phyloP scores from a whole-genome alignment of 345 rosid genomes.

The Gossypium herbaceum region DNA sequence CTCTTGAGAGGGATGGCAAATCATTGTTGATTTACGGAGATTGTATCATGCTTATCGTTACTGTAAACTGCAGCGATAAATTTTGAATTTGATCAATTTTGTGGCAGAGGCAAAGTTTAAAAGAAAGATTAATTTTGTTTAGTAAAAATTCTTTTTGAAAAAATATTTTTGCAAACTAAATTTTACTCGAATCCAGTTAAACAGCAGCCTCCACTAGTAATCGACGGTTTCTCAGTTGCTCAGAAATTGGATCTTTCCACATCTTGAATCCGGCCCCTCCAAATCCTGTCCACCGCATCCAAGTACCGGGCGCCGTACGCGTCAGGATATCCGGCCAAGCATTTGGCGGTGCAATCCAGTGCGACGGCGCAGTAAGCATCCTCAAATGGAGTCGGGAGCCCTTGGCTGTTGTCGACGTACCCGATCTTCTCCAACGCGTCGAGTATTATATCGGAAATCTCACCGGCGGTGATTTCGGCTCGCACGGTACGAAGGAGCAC shows the following conservation, averaged over 20 bases:
- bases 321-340: neutral
- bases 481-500: neutral
- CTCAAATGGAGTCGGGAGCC: neutral
- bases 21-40: too few relatives aligned
- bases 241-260: neutral
- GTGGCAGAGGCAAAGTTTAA: too few relatives aligned
- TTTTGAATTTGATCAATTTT: too few relatives aligned
- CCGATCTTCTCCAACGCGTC: neutral
- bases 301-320: neutral
- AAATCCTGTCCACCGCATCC: neutral
- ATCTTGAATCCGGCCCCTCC: neutral
- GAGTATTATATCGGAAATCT: neutral
- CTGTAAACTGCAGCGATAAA: too few relatives aligned
- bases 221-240: neutral
- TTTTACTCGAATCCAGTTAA: too few relatives aligned
- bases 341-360: neutral
- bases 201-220: neutral
- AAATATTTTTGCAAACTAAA: too few relatives aligned
- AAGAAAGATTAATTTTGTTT: too few relatives aligned
- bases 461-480: neutral
- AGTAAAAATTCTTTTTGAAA: too few relatives aligned
- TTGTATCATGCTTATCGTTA: too few relatives aligned
- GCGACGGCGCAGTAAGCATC: neutral
- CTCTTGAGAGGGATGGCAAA: too few relatives aligned
- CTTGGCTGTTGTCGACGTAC: neutral